Evolutionary conservation across 2,329 filamentous ascomycete species (phyloP).

Genomic region (Ophiostoma himal-ulmi): DNA sequence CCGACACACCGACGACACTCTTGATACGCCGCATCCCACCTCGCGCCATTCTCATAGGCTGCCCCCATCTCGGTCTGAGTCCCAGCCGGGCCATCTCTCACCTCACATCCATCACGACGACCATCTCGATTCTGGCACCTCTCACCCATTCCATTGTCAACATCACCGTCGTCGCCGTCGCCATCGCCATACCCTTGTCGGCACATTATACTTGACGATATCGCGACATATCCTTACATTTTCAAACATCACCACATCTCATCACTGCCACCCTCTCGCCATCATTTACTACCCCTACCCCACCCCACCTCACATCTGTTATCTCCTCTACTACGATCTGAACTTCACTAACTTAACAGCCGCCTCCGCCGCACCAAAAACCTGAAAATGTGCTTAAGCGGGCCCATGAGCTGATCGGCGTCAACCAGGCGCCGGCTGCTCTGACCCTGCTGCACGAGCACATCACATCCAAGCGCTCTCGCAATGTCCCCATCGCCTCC

Average conservation of each 20-base stretch:
- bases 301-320: not conserved
- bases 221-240: not conserved
- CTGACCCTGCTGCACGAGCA: conserved; percentile 96
- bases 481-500: conserved; percentile 92
- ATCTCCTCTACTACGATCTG: not conserved
- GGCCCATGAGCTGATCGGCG: conserved; percentile 96
- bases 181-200: not conserved
- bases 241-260: not conserved
- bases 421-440: conserved; percentile 86
- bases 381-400: conserved; percentile 99
- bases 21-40: not conserved
- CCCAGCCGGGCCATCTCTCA: not conserved
- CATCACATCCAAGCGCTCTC: conserved; percentile 95
- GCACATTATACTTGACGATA: not conserved
- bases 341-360: conserved; percentile 39
- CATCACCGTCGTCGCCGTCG: not conserved
- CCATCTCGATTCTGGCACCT: not conserved
- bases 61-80: not conserved
- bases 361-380: conserved; percentile 93
- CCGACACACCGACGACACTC: not conserved
- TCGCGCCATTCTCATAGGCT: not conserved
- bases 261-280: not conserved
- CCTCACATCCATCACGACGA: not conserved
- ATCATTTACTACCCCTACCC: not conserved
- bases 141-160: not conserved